These are phyloP conservation scores for Sclerotinia spermophila DNA, from an alignment of 2,329 filamentous ascomycete genomes.

Conservation along the genomic window DNA sequence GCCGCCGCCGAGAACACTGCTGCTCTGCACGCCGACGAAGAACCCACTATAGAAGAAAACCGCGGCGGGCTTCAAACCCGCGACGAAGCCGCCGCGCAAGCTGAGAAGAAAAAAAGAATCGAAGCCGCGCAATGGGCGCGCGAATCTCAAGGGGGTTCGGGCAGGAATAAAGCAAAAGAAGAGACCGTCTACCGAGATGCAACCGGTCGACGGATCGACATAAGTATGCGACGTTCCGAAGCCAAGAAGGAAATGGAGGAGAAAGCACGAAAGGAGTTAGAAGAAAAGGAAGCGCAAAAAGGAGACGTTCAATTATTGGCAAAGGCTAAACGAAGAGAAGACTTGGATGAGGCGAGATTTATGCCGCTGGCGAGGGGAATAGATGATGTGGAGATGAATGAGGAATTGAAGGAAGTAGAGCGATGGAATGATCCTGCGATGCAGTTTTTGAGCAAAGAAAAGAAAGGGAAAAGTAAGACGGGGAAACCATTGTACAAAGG, in stretches of 20 bases:
- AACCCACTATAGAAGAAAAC: conserved; percentile 79
- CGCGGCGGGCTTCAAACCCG: conserved; percentile 84
- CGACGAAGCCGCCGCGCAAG: conserved; percentile 67
- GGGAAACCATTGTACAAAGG: conserved; percentile 63
- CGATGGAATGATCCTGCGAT: conserved; percentile 96
- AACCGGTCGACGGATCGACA: conserved; percentile 87
- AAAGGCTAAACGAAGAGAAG: conserved; percentile 60
- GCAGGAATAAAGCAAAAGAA: conserved; percentile 49
- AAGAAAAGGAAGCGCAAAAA: conserved; percentile 66
- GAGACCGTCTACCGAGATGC: conserved; percentile 96
- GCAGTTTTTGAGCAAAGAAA: conserved; percentile 60
- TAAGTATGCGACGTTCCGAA: conserved; percentile 85
- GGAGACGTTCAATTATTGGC: conserved; percentile 80
- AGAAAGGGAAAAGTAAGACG: conserved; percentile 27
- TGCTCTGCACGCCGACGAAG: conserved; percentile 47
- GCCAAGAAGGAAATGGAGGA: conserved; percentile 75
- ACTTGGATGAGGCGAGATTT: conserved; percentile 74
- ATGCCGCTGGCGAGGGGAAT: conserved; percentile 74
- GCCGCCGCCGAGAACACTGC: conserved; percentile 65
- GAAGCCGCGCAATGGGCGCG: conserved; percentile 53
- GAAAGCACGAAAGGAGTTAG: conserved; percentile 58
- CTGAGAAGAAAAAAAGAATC: conserved; percentile 62
- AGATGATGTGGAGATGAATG: conserved; percentile 86
- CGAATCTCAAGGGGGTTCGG: conserved; percentile 32
- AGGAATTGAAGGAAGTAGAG: conserved; percentile 68